Evolutionary conservation across 176 grass and related monocot genomes (phyloP), one percentile per base, ranked within the genome.

Genomic region (Zea mays): DNA sequence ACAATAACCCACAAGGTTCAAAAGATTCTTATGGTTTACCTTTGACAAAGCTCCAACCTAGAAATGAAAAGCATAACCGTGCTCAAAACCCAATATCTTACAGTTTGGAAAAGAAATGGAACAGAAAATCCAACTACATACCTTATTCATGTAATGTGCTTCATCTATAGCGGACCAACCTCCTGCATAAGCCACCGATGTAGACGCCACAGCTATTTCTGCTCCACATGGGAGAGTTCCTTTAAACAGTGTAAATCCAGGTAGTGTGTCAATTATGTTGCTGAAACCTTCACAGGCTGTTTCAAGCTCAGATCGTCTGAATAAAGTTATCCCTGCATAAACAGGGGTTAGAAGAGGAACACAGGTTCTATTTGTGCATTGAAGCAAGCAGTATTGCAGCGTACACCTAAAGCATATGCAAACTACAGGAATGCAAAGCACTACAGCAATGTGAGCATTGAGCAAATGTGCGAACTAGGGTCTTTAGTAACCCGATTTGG

Each of bases 1-100:
- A 82, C 89, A 98, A 79, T 88, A 92, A 17, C 96, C 95, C 52
- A 98, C 69, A 55, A 98, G 83, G 54, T 90, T 94, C 87, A 98
- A 68, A 44, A 98, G 90, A 87, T 98, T 98, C 62, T 94, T 98
- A 75, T 98, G 92, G 77, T 84, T 90, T 66, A 89, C 52, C 73
- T 82, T 85, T 14, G 87, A 87, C 46, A 95, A 81, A 7, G 69
- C 43, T 46, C 65, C 85, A 77, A 95, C 69, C 96, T 94, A 81
- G 10, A 88, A 85, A 7, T 62, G 35, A 54, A 79, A 40, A 36
- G 40, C 6, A 84, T 11, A 65, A 66, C n/a, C 5, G 74, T 67
- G 54, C 71, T 77, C 61, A 68, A 69, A 67, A 46, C 11, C 51
- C 12, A 57, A 46, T 63, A 48, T 35, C 41, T 45, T 66, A 7